Percentiles rank a stretch among this genome's conserved stretches.
phyloP scores from a whole-genome alignment of 208 protist species.

The Leishmania aethiopica region DNA sequence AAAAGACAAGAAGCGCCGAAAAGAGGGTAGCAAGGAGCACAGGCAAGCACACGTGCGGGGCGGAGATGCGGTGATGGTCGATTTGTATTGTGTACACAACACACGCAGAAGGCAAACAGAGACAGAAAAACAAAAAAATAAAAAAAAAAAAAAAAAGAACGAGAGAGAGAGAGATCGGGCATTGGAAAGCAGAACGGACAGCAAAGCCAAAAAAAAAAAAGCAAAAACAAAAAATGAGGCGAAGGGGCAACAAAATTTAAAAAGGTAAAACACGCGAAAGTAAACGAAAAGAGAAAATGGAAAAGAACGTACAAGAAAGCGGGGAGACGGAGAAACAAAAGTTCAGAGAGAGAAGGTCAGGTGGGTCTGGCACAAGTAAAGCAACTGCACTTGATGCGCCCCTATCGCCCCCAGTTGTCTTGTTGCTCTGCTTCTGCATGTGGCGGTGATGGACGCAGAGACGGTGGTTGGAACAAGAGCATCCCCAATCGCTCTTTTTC shows the following conservation, averaged over 20 bases:
- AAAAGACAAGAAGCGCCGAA: not conserved
- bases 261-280: not conserved
- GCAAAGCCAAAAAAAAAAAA: not conserved
- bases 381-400: slow-evolving; percentile 2
- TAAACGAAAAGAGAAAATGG: not conserved
- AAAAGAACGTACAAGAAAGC: not conserved
- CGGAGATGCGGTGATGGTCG: not conserved
- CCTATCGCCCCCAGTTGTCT: not conserved
- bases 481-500: not conserved
- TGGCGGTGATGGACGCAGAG: not conserved
- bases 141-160: not conserved
- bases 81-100: not conserved
- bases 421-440: slow-evolving; percentile 2
- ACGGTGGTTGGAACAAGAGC: not conserved
- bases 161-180: slow-evolving; percentile 6
- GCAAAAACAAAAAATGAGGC: slow-evolving; percentile 1
- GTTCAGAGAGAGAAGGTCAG: not conserved
- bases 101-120: not conserved
- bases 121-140: not conserved
- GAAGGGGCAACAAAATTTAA: slow-evolving; percentile 9
- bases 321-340: not conserved
- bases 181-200: not conserved
- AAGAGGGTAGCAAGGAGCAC: not conserved
- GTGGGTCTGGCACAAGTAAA: not conserved
- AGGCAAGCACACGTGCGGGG: not conserved